Percentiles rank a stretch among this genome's conserved stretches.
These are phyloP conservation scores for Globisporangium takayamanum DNA, from an alignment of 352 stramenopile species.

Conservation along the genomic window DNA sequence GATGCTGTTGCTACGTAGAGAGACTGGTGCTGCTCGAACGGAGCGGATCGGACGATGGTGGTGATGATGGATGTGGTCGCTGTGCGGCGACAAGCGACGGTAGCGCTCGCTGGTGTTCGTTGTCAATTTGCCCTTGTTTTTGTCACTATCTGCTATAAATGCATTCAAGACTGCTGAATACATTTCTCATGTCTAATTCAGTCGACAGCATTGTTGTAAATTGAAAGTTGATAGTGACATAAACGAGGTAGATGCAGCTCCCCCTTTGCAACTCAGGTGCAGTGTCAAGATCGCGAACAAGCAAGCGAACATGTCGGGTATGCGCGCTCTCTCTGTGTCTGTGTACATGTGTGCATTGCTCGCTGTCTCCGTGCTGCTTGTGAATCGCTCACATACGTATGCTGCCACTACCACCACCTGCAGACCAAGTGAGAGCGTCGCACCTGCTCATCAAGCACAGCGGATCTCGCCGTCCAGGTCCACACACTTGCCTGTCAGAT, in stretches of 20 bases:
- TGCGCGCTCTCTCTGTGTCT: background rate
- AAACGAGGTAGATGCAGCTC: too few species aligned
- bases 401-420: background rate
- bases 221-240: too few species aligned
- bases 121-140: background rate
- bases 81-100: background rate
- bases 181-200: too few species aligned
- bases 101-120: background rate
- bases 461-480: conserved; percentile 76
- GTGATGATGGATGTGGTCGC: background rate
- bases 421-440: conserved; percentile 74
- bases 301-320: background rate
- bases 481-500: background rate
- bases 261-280: background rate
- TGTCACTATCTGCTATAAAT: background rate
- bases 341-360: background rate
- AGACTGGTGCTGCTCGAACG: background rate
- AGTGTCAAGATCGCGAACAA: background rate
- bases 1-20: background rate
- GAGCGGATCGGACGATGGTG: background rate
- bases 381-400: background rate
- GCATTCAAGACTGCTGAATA: background rate
- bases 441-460: conserved; percentile 96
- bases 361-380: background rate
- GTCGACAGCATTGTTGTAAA: too few species aligned